These are phyloP conservation scores for Blastomyces percursus DNA, from an alignment of 2,329 filamentous ascomycete genomes.

Conservation along the genomic window DNA sequence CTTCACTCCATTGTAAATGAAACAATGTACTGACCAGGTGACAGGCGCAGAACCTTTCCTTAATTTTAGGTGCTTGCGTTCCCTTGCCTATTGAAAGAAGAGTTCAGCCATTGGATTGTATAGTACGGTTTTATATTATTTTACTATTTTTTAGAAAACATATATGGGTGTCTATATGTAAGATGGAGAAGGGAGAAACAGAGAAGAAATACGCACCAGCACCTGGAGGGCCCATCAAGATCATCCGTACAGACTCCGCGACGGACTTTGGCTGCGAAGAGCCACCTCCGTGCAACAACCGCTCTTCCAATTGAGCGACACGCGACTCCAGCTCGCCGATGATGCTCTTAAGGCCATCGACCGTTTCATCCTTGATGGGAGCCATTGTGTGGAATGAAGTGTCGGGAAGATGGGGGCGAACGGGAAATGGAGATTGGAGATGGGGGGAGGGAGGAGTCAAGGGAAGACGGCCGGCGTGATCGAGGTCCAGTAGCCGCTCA, in stretches of 20 bases:
- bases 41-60: conserved; percentile 95
- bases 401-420: conserved; percentile 24
- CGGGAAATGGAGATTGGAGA: conserved; percentile 13
- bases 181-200: background rate
- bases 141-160: background rate
- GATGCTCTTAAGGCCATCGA: conserved; percentile 74
- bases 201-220: conserved; percentile 57
- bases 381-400: conserved; percentile 54
- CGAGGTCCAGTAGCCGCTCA: background rate
- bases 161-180: background rate
- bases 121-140: background rate
- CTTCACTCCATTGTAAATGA: background rate
- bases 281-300: conserved; percentile 46
- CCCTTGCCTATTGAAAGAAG: conserved; percentile 65
- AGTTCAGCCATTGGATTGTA: background rate
- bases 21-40: conserved; percentile 62
- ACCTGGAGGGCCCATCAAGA: conserved; percentile 93
- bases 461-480: background rate
- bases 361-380: conserved; percentile 67
- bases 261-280: conserved; percentile 40
- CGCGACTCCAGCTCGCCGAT: conserved; percentile 75
- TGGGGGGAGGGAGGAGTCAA: background rate
- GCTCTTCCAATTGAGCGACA: conserved; percentile 72
- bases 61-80: conserved; percentile 94
- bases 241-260: conserved; percentile 73